Conservation (phyloP, 257 asterid genomes). For the Ocimum tenuiflorum region DNA sequence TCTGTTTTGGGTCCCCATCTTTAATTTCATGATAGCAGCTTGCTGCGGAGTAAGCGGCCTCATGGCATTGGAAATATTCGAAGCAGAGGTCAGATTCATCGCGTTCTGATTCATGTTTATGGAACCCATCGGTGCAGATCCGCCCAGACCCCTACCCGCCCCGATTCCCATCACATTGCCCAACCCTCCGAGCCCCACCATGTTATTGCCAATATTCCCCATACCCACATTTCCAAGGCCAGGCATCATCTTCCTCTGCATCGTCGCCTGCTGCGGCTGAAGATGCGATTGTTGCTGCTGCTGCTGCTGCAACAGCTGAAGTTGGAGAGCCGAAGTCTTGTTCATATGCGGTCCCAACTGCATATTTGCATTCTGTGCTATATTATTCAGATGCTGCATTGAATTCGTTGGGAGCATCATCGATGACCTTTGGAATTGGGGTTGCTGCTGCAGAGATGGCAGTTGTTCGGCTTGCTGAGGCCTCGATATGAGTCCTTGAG, state of each 20-base stretch:
- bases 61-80: constrained; percentile 46
- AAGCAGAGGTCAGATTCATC: constrained; percentile 48
- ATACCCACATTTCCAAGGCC: constrained; percentile 64
- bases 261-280: constrained; percentile 40
- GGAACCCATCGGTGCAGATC: too few relatives aligned
- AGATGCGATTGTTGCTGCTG: constrained; percentile 31
- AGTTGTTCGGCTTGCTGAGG: constrained; percentile 52
- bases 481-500: constrained; percentile 63
- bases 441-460: too few relatives aligned
- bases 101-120: constrained; percentile 55
- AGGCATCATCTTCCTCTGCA: constrained; percentile 76
- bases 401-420: constrained; percentile 59
- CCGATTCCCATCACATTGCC: constrained; percentile 67
- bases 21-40: constrained; percentile 45
- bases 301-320: constrained; percentile 66
- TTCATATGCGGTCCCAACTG: constrained; percentile 57
- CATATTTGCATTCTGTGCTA: constrained; percentile 58
- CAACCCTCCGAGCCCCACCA: constrained; percentile 72
- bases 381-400: constrained; percentile 51
- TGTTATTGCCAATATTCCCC: constrained; percentile 65
- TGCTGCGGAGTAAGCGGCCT: constrained; percentile 49
- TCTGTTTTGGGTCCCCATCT: constrained; percentile 38
- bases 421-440: constrained; percentile 73
- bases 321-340: constrained; percentile 49
- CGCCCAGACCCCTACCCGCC: constrained; percentile 68